phyloP scores from a whole-genome alignment of 2,329 filamentous ascomycete species.

The Colletotrichum cordylinicola region DNA sequence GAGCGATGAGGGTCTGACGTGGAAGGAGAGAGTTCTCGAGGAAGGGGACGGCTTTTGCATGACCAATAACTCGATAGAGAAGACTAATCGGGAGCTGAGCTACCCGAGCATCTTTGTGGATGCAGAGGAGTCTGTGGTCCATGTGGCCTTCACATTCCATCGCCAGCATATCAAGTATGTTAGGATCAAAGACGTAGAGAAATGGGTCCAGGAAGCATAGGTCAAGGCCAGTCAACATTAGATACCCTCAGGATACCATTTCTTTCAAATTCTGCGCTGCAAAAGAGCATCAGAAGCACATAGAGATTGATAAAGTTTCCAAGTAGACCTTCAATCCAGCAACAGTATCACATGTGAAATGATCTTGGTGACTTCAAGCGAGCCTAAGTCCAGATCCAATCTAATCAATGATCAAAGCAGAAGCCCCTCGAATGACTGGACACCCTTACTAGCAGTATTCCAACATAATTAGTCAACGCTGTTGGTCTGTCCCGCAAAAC shows the following conservation, averaged over 20 bases:
- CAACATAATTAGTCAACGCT: too few relatives aligned
- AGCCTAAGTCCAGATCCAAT: too few relatives aligned
- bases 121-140: conserved; percentile 22
- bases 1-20: conserved; percentile 39
- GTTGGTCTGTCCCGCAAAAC: too few relatives aligned
- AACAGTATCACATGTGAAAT: too few relatives aligned
- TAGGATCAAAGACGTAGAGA: conserved; percentile 30
- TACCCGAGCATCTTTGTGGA: conserved; percentile 46
- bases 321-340: too few relatives aligned
- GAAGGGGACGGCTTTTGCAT: conserved; percentile 51
- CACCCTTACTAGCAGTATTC: too few relatives aligned
- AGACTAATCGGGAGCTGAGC: conserved; percentile 47
- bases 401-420: too few relatives aligned
- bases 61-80: conserved; percentile 47
- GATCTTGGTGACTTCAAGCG: too few relatives aligned
- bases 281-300: neutral
- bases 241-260: neutral
- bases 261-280: neutral
- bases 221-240: neutral
- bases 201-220: conserved; percentile 24
- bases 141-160: conserved; percentile 49
- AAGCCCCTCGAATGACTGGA: too few relatives aligned
- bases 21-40: conserved; percentile 43
- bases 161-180: conserved; percentile 48
- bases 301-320: too few relatives aligned